Conservation (phyloP, 2,329 filamentous ascomycete genomes). For the Byssoonygena ceratinophila region DNA sequence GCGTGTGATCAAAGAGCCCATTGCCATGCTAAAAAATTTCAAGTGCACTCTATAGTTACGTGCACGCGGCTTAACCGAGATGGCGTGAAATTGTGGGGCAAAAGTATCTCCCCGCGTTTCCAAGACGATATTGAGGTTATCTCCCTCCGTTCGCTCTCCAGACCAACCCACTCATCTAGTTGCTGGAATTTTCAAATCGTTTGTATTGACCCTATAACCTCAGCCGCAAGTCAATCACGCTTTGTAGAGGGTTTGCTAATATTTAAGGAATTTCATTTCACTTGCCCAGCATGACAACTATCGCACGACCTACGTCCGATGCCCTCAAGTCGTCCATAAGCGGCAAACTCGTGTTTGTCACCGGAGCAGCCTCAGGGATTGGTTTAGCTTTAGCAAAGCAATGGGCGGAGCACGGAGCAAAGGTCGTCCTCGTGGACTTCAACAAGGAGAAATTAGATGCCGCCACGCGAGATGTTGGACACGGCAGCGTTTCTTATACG, state of each 20-base stretch:
- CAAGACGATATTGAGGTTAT: background rate
- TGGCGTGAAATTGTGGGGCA: background rate
- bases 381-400: constrained; percentile 62
- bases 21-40: no score
- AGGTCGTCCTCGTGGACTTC: constrained; percentile 61
- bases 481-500: background rate
- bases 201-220: no score
- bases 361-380: constrained; percentile 68
- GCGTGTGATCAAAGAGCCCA: no score
- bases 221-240: no score
- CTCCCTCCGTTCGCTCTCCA: no score
- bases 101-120: background rate
- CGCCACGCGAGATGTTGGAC: constrained; percentile 49
- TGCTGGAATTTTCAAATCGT: no score
- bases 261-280: background rate
- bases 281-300: background rate
- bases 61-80: no score
- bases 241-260: no score
- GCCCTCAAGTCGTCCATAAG: constrained; percentile 41
- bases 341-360: constrained; percentile 64
- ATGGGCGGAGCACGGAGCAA: constrained; percentile 59
- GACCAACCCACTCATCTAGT: no score
- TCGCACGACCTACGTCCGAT: constrained; percentile 2
- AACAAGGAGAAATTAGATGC: constrained; percentile 57
- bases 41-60: no score